Percentiles rank a stretch among this genome's conserved stretches.
Conservation (phyloP, 768 basidiomycete species). For the Ephemerocybe angulata region DNA sequence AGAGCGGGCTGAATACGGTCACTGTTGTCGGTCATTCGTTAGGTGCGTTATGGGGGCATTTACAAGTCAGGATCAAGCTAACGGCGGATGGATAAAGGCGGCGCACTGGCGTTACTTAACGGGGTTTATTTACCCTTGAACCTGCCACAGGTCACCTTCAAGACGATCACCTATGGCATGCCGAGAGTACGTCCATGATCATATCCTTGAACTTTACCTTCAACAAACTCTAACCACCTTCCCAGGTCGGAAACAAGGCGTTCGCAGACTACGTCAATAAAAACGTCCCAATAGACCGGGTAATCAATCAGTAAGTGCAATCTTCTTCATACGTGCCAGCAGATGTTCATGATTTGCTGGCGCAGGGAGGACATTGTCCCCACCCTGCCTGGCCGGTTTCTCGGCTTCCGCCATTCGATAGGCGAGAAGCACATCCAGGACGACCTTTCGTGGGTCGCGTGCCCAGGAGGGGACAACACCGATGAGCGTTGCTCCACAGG, state of each 20-base stretch:
- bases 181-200: constrained; percentile 32
- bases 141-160: constrained; percentile 37
- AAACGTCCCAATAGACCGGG: constrained; percentile 19
- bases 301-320: constrained; percentile 19
- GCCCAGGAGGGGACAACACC: constrained; percentile 25
- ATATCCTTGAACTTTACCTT: constrained; percentile 9
- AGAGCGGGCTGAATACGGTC: constrained; percentile 30
- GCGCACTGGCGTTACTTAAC: constrained; percentile 53
- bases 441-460: constrained; percentile 24
- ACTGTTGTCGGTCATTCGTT: constrained; percentile 44
- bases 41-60: constrained; percentile 25
- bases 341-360: not conserved
- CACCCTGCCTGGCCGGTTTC: constrained; percentile 33
- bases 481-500: constrained; percentile 20
- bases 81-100: constrained; percentile 51
- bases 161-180: constrained; percentile 39
- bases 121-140: constrained; percentile 52
- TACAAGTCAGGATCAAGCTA: constrained; percentile 22
- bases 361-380: constrained; percentile 26
- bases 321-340: not conserved
- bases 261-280: constrained; percentile 26
- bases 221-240: not conserved
- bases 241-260: constrained; percentile 33
- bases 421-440: constrained; percentile 41
- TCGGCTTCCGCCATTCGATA: constrained; percentile 37